These are phyloP conservation scores for Mucuna pruriens DNA, from an alignment of 306 rosid species.

Conservation along the genomic window DNA sequence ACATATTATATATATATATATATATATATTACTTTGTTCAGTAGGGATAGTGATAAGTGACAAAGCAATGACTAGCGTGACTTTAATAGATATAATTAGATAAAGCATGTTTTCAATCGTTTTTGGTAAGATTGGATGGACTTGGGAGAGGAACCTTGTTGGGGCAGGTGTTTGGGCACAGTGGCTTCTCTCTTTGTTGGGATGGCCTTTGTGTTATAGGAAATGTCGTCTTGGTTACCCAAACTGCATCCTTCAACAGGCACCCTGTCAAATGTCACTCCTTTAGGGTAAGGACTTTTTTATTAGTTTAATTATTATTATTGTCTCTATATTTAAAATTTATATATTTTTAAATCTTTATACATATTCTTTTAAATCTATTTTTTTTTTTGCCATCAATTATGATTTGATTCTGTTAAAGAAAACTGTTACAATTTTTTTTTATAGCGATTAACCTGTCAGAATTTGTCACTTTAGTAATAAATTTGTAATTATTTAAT, in stretches of 20 bases:
- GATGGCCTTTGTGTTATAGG: conserved; percentile 93
- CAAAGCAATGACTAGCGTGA: background rate
- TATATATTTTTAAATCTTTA: too few species aligned
- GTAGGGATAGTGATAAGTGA: background rate
- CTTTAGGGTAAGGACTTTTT: conserved; percentile 55
- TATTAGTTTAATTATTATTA: too few species aligned
- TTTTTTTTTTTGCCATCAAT: too few species aligned
- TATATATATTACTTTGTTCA: background rate
- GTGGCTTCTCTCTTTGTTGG: conserved; percentile 92
- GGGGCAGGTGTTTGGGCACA: conserved; percentile 76
- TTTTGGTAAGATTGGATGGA: conserved; percentile 73
- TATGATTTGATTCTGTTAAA: too few species aligned
- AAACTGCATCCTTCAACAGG: conserved; percentile 88
- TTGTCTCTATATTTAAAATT: too few species aligned
- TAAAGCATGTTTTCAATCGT: conserved; percentile 64
- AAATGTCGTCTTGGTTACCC: conserved; percentile 91
- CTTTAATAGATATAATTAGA: conserved; percentile 63
- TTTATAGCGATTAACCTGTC: too few species aligned
- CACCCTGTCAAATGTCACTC: conserved; percentile 87
- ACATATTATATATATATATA: too few species aligned
- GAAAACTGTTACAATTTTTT: too few species aligned
- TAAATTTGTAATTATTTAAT: too few species aligned
- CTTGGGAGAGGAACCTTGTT: conserved; percentile 82
- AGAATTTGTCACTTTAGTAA: too few species aligned
- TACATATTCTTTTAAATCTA: too few species aligned